Conservation (phyloP, 2,329 filamentous ascomycete species). For the Ophiostoma angusticollis region DNA sequence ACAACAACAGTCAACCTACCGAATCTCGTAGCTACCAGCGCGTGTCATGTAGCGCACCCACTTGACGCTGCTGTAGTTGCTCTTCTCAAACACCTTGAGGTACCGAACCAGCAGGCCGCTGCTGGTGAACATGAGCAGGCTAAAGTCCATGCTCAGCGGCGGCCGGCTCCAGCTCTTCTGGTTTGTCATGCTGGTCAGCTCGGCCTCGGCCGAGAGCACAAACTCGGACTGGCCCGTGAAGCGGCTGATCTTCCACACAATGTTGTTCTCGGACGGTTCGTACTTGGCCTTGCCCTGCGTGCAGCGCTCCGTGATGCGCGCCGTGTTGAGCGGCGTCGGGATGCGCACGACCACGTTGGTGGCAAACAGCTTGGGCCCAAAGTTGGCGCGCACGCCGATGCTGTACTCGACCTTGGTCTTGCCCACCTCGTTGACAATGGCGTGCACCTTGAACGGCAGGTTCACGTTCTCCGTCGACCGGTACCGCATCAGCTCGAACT, state of each 20-base stretch:
- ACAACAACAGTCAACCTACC: constrained; percentile 34
- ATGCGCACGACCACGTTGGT: constrained; percentile 93
- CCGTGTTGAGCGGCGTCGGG: constrained; percentile 91
- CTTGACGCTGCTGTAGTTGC: constrained; percentile 95
- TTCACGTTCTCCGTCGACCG: constrained; percentile 98
- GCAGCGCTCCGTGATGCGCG: constrained; percentile 81
- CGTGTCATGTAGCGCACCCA: constrained; percentile 99
- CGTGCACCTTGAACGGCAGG: constrained; percentile 95
- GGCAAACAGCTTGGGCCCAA: constrained; percentile 88
- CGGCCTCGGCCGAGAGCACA: constrained; percentile 85
- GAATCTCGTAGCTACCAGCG: constrained; percentile 93
- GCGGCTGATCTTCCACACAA: constrained; percentile 97
- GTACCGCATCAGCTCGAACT: constrained; percentile 98
- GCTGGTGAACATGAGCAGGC: constrained; percentile 94
- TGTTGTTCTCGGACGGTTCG: constrained; percentile 94
- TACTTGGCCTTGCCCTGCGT: constrained; percentile 97
- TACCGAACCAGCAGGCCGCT: constrained; percentile 86
- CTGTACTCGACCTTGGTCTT: constrained; percentile 98
- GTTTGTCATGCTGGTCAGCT: constrained; percentile 91
- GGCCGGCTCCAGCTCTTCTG: constrained; percentile 95
- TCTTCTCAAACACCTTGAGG: constrained; percentile 98
- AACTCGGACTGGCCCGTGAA: constrained; percentile 98
- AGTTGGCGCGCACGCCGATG: constrained; percentile 94
- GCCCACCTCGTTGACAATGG: constrained; percentile 94
- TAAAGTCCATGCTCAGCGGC: constrained; percentile 83